Conservation (phyloP, 352 stramenopile genomes). For the Pythium scleroteichum region DNA sequence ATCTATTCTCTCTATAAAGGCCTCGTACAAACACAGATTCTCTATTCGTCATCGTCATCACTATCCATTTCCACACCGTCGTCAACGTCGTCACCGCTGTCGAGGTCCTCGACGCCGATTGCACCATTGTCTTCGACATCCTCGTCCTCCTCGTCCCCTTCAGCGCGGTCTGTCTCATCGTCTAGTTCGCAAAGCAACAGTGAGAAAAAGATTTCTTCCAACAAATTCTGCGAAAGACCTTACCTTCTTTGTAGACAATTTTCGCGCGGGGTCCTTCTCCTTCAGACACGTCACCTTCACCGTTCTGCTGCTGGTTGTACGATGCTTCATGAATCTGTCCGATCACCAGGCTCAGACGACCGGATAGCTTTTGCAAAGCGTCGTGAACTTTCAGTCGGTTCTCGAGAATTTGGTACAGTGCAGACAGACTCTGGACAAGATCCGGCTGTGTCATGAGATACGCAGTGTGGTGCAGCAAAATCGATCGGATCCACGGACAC, state of each 20-base stretch:
- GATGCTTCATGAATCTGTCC: slow-evolving; percentile 77
- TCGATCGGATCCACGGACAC: slow-evolving; percentile 81
- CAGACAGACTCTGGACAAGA: slow-evolving; percentile 77
- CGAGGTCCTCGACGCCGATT: slow-evolving; percentile 38
- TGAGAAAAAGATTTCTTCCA: not conserved
- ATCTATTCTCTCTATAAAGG: too few species aligned
- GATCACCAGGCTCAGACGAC: slow-evolving; percentile 77
- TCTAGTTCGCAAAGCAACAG: too few species aligned
- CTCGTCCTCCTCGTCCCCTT: slow-evolving; percentile 31
- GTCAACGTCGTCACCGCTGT: slow-evolving; percentile 47
- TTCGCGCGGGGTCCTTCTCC: slow-evolving; percentile 53
- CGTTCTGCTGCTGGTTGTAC: slow-evolving; percentile 18
- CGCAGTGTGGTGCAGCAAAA: slow-evolving; percentile 83
- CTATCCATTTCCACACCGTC: slow-evolving; percentile 39
- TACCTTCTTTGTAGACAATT: slow-evolving; percentile 73
- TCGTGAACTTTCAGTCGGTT: slow-evolving; percentile 79
- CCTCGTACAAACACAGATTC: slow-evolving; percentile 14
- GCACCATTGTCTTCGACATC: slow-evolving; percentile 28
- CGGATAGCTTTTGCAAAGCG: slow-evolving; percentile 82
- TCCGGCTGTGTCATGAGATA: slow-evolving; percentile 85
- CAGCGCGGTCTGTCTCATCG: slow-evolving; percentile 29
- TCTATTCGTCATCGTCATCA: slow-evolving; percentile 39
- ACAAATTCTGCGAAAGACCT: not conserved
- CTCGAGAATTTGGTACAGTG: slow-evolving; percentile 84
- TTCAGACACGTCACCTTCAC: slow-evolving; percentile 25